Evolutionary conservation across 495 filamentous ascomycete genomes (phyloP), one percentile per base, ranked within the genome.

Genomic region (Pyrenula massariospora): DNA sequence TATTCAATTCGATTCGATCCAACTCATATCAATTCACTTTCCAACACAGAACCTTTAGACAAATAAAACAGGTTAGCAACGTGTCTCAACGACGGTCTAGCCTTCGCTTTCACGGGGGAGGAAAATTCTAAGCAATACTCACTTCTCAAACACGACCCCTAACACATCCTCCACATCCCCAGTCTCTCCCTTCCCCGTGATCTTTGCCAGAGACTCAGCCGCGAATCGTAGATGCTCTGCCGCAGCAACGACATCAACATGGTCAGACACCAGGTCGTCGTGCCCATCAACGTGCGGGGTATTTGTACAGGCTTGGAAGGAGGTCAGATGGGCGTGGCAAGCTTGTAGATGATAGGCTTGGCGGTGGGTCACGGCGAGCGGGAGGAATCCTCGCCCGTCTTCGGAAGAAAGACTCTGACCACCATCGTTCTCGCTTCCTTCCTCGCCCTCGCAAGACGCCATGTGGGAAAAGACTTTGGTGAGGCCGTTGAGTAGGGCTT

Each of bases 81-180:
- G 24, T 42, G 22, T 53, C 12, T n/a, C 57, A 15, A 50, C 2
- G 36, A 2, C 22, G n/a, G 15, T 10, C 12, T 22, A 19, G 8
- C 54, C 53, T 21, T 52, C 2, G 48, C 24, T 11, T 54, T 52
- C 25, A 53, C 1, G 1, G 15, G 31, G 31, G 8, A 15, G 31
- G 23, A 42, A 22, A 52, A 24, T 54, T 49, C n/a, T n/a, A 54
- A 1, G 58, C 54, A 54, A 61, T 59, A 74, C 76, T 64, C 65
- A 93, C 87, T 95, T 97, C 68, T 99, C 92, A 72, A 99, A 97
- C 1, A 99, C 91, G 47, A 97, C 92, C 1, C 94, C 94, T 57
- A 99, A 70, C 1, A 97, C 90, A 63, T 97, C 93, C 69, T 99
- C 92, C 25, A 99, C 89, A 77, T 99, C 93, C 1, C 89, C 91